Percentiles rank a stretch among this genome's conserved stretches.
phyloP scores from a whole-genome alignment of 78 protist species.

The Emiliania huxleyi region DNA sequence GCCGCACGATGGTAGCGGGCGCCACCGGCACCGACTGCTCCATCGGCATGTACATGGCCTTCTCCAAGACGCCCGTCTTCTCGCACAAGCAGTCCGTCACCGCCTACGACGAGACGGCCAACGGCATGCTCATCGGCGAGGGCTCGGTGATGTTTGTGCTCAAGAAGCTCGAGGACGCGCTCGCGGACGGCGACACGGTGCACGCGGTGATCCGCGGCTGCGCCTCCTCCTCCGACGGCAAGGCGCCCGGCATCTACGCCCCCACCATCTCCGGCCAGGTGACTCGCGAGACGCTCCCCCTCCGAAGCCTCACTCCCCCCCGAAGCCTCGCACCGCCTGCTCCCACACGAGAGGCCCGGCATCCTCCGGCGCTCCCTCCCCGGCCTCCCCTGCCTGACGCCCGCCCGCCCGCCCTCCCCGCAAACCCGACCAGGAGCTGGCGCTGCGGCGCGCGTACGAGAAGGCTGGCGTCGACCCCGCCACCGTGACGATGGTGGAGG shows the following conservation, averaged over 20 bases:
- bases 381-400: too few species aligned
- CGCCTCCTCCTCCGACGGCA: neutral
- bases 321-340: too few species aligned
- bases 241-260: neutral
- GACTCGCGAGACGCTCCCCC: neutral
- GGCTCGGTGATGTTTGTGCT: neutral
- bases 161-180: neutral
- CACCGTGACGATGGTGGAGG: constrained; percentile 50
- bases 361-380: too few species aligned
- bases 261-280: neutral
- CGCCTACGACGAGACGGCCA: neutral
- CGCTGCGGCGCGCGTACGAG: too few species aligned
- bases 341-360: too few species aligned
- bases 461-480: constrained; percentile 18
- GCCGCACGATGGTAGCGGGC: too few species aligned
- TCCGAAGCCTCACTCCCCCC: too few species aligned
- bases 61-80: neutral
- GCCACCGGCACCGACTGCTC: too few species aligned
- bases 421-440: too few species aligned
- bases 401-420: too few species aligned
- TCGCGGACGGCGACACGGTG: constrained; percentile 49
- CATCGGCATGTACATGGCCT: too few species aligned
- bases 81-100: too few species aligned
- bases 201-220: constrained; percentile 58
- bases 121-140: neutral